phyloP scores from a whole-genome alignment of 257 asterid species.

The Schizonepeta tenuifolia region DNA sequence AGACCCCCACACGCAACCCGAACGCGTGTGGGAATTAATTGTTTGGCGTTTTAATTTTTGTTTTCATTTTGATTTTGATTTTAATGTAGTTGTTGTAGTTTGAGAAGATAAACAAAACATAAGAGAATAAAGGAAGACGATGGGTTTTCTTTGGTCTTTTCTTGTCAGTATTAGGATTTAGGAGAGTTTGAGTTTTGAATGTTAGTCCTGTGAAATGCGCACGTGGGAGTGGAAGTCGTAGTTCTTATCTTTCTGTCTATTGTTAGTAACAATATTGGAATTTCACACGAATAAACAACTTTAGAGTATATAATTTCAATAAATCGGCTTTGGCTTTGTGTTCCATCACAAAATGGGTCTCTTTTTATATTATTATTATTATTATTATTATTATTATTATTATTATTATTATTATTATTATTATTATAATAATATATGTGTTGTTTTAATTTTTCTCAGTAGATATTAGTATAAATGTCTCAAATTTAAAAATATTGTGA shows the following conservation, averaged over 20 bases:
- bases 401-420: too few species aligned
- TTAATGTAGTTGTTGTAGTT: neutral
- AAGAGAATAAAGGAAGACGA: neutral
- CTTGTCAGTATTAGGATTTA: conserved; percentile 2
- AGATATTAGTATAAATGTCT: too few species aligned
- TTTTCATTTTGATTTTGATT: neutral
- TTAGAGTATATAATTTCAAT: neutral
- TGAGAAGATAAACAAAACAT: neutral
- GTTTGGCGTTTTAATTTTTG: neutral
- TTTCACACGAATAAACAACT: neutral
- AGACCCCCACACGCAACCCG: conserved; percentile 29
- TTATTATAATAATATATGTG: too few species aligned
- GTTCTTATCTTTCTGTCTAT: neutral
- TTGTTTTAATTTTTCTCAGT: too few species aligned
- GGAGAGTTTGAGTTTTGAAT: conserved; percentile 4
- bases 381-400: too few species aligned
- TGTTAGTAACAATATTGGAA: neutral
- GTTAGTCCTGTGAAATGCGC: neutral
- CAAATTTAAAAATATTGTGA: too few species aligned
- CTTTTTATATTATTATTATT: too few species aligned
- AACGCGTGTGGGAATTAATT: conserved; percentile 27
- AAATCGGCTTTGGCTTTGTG: too few species aligned
- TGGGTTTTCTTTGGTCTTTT: neutral
- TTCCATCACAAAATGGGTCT: too few species aligned
- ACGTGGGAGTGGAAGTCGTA: neutral